Evolutionary conservation across 1,284 basidiomycete genomes (phyloP).

Genomic region (Ustilago vetiveriae): DNA sequence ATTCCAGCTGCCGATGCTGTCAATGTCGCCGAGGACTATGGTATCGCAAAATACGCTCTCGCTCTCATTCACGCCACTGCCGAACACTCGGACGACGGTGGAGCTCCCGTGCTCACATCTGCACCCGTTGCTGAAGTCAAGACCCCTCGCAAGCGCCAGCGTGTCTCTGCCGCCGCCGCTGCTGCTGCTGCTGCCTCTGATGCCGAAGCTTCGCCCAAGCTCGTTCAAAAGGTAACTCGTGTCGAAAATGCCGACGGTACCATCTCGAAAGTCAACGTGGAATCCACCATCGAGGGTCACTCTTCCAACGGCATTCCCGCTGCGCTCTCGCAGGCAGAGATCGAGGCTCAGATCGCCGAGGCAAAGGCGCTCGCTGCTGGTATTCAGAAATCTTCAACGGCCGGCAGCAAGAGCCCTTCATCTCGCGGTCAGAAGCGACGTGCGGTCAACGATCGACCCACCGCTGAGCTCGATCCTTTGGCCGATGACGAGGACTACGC

Average conservation of each 20-base stretch:
- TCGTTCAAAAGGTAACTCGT: constrained; percentile 39
- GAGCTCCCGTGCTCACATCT: constrained; percentile 52
- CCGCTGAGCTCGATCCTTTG: constrained; percentile 31
- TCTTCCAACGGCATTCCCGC: constrained; percentile 27
- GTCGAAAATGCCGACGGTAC: constrained; percentile 36
- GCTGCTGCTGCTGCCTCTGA: constrained; percentile 30
- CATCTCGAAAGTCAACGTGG: constrained; percentile 42
- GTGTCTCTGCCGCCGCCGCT: constrained; percentile 30
- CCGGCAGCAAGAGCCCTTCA: constrained; percentile 16
- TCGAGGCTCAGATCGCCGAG: constrained; percentile 61
- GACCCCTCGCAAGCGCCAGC: constrained; percentile 45
- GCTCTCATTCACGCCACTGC: constrained; percentile 79
- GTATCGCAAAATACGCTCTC: constrained; percentile 73
- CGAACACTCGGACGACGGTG: constrained; percentile 71
- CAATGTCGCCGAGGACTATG: constrained; percentile 74
- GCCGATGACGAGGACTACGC: constrained; percentile 55
- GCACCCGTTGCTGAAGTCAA: constrained; percentile 34
- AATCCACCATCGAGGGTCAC: constrained; percentile 36
- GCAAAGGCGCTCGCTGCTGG: constrained; percentile 59
- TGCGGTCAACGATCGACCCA: constrained; percentile 57
- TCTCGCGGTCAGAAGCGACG: constrained; percentile 50
- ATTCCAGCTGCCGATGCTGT: constrained; percentile 79
- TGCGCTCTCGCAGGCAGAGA: constrained; percentile 53
- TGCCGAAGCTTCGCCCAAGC: constrained; percentile 37
- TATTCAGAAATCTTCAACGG: constrained; percentile 39